Evolutionary conservation across 495 filamentous ascomycete genomes (phyloP).

Genomic region (Podospora comata): DNA sequence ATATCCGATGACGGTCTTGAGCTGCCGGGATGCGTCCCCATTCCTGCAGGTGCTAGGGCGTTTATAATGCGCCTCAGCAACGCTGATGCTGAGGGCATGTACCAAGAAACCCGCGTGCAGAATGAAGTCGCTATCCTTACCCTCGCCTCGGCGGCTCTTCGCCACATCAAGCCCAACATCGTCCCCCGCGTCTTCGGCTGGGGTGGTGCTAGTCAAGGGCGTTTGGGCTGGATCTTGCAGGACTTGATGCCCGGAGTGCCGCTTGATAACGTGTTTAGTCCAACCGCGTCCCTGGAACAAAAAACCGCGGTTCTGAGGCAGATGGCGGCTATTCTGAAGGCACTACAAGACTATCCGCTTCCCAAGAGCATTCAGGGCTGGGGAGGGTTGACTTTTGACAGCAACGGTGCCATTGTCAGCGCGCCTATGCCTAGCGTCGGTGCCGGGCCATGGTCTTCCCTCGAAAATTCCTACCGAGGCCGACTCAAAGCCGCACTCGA

Average conservation of each 20-base stretch:
- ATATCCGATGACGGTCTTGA: not conserved
- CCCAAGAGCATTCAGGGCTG: conserved; percentile 29
- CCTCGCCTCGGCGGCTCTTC: conserved; percentile 33
- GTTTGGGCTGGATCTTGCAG: conserved; percentile 32
- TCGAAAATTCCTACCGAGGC: conserved; percentile 24
- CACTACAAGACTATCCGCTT: conserved; percentile 29
- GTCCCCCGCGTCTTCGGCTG: conserved; percentile 32
- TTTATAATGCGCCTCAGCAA: conserved; percentile 33
- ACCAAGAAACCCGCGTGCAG: conserved; percentile 27
- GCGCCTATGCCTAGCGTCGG: conserved; percentile 29
- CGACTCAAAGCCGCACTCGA: conserved; percentile 25
- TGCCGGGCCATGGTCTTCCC: conserved; percentile 27
- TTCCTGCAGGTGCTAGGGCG: conserved; percentile 26
- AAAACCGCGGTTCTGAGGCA: conserved; percentile 12
- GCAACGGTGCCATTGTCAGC: conserved; percentile 26
- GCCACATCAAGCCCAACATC: conserved; percentile 24
- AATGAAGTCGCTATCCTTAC: conserved; percentile 33
- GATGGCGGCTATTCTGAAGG: conserved; percentile 27
- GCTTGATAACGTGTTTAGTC: conserved; percentile 7
- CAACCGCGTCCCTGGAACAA: conserved; percentile 12
- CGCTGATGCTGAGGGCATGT: conserved; percentile 31
- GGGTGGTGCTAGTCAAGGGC: conserved; percentile 13
- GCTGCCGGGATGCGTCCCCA: conserved; percentile 22
- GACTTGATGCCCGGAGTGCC: conserved; percentile 20
- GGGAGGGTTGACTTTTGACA: conserved; percentile 33